Evolutionary conservation across 2,329 filamentous ascomycete species (phyloP).

Genomic region (Fusarium verrucosum): DNA sequence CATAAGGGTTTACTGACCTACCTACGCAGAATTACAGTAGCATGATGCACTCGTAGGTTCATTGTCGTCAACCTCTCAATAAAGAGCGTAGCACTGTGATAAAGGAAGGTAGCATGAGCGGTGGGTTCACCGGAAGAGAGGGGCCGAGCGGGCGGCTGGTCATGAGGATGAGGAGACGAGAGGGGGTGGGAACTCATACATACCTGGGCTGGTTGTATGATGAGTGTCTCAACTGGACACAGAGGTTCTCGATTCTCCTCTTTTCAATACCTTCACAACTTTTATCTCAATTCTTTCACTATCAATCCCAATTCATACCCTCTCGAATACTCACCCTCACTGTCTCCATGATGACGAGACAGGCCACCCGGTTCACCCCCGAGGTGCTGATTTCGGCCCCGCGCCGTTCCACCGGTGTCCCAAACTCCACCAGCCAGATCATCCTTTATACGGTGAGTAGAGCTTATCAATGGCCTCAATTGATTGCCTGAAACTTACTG

Average conservation of each 20-base stretch:
- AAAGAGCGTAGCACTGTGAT: background rate
- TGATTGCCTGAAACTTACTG: background rate
- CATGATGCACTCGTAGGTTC: no score
- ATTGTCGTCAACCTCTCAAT: background rate
- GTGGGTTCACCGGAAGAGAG: slow-evolving; percentile 34
- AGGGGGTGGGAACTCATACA: slow-evolving; percentile 14
- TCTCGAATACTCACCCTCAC: background rate
- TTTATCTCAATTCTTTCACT: background rate
- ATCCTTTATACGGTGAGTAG: slow-evolving; percentile 69
- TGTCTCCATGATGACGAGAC: slow-evolving; percentile 69
- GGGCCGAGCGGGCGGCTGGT: slow-evolving; percentile 32
- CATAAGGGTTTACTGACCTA: no score
- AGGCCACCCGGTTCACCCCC: slow-evolving; percentile 76
- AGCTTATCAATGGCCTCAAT: slow-evolving; percentile 6
- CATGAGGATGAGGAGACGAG: slow-evolving; percentile 24
- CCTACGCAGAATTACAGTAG: background rate
- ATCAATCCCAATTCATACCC: background rate
- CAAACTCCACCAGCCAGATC: slow-evolving; percentile 72
- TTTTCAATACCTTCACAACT: background rate
- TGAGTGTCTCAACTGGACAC: slow-evolving; percentile 30
- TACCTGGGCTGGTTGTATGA: slow-evolving; percentile 19
- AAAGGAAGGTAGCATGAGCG: slow-evolving; percentile 20
- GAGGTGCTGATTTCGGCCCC: slow-evolving; percentile 81
- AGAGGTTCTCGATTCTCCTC: slow-evolving; percentile 14
- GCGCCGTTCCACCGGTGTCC: slow-evolving; percentile 73